phyloP scores from a whole-genome alignment of 1,284 basidiomycete genomes.

The Boletus calvinii region DNA sequence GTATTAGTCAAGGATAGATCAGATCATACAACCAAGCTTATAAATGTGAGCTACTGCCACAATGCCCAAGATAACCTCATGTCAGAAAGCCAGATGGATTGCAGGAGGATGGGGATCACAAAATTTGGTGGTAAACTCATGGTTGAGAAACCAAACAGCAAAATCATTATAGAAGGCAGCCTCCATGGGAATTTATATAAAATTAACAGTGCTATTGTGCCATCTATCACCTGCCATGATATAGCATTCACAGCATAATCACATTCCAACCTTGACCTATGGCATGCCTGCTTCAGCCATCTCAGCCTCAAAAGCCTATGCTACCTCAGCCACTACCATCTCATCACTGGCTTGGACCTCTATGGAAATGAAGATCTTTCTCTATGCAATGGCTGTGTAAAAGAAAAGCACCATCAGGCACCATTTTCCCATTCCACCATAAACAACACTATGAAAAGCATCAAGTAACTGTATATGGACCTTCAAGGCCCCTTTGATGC shows the following conservation, averaged over 20 bases:
- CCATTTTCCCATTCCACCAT: not conserved
- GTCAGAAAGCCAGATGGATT: too few relatives aligned
- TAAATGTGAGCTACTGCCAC: too few relatives aligned
- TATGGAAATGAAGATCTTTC: not conserved
- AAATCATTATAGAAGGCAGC: not conserved
- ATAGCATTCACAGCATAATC: not conserved
- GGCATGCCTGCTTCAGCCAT: conserved; percentile 11
- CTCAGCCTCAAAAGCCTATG: conserved; percentile 4
- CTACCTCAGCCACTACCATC: conserved; percentile 7
- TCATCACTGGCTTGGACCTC: conserved; percentile 10
- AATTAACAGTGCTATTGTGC: not conserved
- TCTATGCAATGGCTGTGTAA: conserved; percentile 9
- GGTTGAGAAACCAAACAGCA: not conserved
- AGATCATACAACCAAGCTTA: too few relatives aligned
- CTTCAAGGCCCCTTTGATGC: conserved; percentile 7
- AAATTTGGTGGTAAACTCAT: too few relatives aligned
- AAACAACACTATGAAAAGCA: not conserved
- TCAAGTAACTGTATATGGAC: conserved; percentile 11
- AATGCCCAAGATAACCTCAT: too few relatives aligned
- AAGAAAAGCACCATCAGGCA: conserved; percentile 9
- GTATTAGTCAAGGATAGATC: too few relatives aligned
- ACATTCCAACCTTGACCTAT: conserved; percentile 8
- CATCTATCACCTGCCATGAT: not conserved
- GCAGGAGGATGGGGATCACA: too few relatives aligned
- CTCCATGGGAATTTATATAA: not conserved